Evolutionary conservation across 768 basidiomycete species (phyloP).

Genomic region (Lentinula sp.): DNA sequence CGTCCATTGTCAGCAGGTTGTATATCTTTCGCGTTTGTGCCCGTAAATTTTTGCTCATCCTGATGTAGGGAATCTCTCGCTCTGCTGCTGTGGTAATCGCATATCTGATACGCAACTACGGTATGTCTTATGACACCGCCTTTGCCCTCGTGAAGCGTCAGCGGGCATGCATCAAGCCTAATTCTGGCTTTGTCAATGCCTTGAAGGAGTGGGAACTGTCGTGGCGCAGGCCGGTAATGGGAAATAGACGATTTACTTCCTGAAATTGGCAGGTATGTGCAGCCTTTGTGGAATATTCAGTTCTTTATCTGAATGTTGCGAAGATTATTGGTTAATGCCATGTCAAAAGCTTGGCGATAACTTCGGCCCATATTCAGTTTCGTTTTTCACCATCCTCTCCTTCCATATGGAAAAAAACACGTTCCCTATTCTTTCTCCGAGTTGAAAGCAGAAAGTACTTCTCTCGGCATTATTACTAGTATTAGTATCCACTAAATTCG

Average conservation of each 20-base stretch:
- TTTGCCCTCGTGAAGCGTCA: constrained; percentile 53
- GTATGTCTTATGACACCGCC: constrained; percentile 68
- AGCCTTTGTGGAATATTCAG: neutral
- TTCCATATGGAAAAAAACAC: neutral
- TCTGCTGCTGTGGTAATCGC: constrained; percentile 73
- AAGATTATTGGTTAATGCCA: neutral
- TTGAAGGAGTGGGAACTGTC: constrained; percentile 51
- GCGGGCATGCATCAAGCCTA: constrained; percentile 72
- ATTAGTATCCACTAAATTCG: neutral
- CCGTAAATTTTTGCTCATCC: constrained; percentile 6
- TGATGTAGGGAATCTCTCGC: constrained; percentile 65
- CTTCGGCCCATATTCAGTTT: neutral
- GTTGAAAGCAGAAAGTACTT: neutral
- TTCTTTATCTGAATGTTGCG: neutral
- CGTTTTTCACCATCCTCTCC: neutral
- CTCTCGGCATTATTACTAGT: neutral
- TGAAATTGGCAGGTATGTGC: neutral
- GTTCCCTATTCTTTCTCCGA: neutral
- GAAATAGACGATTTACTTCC: constrained; percentile 1
- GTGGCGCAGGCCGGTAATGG: constrained; percentile 17
- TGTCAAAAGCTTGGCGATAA: neutral
- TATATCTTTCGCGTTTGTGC: neutral
- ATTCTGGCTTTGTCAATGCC: constrained; percentile 64
- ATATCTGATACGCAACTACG: constrained; percentile 70
- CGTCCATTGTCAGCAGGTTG: constrained; percentile 81